A percentile compares a stretch with the other conserved stretches of the same genome.
phyloP scores from a whole-genome alignment of 129 eudicot genomes.

The Kitagawia praeruptora region DNA sequence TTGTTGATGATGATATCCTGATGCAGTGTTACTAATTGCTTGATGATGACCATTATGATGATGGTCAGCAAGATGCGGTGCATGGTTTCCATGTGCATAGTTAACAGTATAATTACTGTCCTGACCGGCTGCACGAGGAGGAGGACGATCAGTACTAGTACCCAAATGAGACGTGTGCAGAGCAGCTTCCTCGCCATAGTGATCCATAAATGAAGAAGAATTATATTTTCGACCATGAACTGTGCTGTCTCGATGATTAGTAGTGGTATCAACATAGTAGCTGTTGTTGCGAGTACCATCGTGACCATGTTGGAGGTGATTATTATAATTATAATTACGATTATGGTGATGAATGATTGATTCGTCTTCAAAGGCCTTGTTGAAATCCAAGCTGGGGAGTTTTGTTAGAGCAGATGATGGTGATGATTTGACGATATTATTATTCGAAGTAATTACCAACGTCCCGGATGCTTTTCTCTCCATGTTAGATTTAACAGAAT shows the following conservation, averaged over 20 bases:
- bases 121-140: not conserved
- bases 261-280: not conserved
- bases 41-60: not conserved
- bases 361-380: slow-evolving; percentile 42
- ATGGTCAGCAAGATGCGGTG: not conserved
- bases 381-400: slow-evolving; percentile 72
- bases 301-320: slow-evolving; percentile 2
- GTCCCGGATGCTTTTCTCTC: slow-evolving; percentile 23
- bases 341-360: slow-evolving; percentile 8
- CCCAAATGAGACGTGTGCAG: not conserved
- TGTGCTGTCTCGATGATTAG: not conserved
- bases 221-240: not conserved
- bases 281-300: not conserved
- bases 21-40: not conserved
- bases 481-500: not conserved
- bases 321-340: not conserved
- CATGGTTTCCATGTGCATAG: not conserved
- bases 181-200: slow-evolving; percentile 5
- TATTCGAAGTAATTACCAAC: not conserved
- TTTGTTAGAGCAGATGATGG: slow-evolving; percentile 28
- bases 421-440: not conserved
- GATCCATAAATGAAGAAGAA: not conserved
- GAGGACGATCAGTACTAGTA: slow-evolving; percentile 2
- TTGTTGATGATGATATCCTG: slow-evolving; percentile 11
- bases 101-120: not conserved